phyloP scores from a whole-genome alignment of 2,329 filamentous ascomycete genomes.

The Aspergillus pseudotamarii region DNA sequence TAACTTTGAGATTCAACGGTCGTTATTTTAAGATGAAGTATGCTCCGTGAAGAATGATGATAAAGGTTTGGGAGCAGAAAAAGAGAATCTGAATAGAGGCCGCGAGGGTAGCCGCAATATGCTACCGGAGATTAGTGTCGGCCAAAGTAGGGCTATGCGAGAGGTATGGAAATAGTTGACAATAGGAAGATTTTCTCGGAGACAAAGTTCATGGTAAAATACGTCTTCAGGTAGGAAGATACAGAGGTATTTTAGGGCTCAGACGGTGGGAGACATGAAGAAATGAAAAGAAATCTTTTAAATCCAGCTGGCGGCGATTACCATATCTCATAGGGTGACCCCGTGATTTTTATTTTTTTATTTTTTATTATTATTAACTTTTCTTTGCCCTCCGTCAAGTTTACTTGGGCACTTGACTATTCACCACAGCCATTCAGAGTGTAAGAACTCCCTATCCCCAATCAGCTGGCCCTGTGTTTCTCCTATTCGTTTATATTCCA shows the following conservation, averaged over 20 bases:
- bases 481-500: background rate
- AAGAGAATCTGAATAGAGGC: background rate
- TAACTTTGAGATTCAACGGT: background rate
- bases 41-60: background rate
- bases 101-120: background rate
- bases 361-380: background rate
- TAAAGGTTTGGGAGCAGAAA: background rate
- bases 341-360: background rate
- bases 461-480: background rate
- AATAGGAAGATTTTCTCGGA: conserved; percentile 20
- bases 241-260: conserved; percentile 10
- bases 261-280: conserved; percentile 10
- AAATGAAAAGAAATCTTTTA: conserved; percentile 13
- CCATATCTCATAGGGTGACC: background rate
- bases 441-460: background rate
- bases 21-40: background rate
- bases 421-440: background rate
- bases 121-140: background rate
- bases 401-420: background rate
- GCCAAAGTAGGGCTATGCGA: conserved; percentile 17
- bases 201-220: conserved; percentile 24
- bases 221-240: background rate
- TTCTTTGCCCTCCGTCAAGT: background rate
- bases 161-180: conserved; percentile 22
- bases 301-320: background rate